Conservation (phyloP, 306 rosid species). For the Lathyrus aphaca region DNA sequence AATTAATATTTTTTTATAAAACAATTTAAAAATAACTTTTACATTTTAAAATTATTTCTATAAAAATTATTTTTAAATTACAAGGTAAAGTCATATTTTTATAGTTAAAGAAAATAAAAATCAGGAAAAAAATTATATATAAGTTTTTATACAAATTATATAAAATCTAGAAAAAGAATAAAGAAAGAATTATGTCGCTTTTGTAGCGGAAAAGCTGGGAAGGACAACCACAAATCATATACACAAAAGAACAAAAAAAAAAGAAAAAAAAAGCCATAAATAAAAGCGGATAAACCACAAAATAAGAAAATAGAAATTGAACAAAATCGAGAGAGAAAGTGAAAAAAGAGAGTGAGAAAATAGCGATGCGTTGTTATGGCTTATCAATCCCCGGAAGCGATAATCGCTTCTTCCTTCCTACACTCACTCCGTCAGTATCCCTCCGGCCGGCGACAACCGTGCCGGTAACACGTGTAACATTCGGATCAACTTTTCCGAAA, state of each 20-base stretch:
- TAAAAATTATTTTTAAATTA: too few relatives aligned
- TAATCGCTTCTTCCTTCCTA: constrained; percentile 53
- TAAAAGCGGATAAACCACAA: not conserved
- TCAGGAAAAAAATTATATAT: too few relatives aligned
- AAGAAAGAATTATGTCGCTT: too few relatives aligned
- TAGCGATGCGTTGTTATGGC: constrained; percentile 58
- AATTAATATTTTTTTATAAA: too few relatives aligned
- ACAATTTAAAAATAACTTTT: too few relatives aligned
- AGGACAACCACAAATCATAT: too few relatives aligned
- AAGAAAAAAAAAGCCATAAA: not conserved
- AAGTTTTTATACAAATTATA: too few relatives aligned
- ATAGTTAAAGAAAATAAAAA: too few relatives aligned
- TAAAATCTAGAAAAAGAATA: too few relatives aligned
- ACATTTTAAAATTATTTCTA: too few relatives aligned
- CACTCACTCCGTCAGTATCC: constrained; percentile 19
- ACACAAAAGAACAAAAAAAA: not conserved
- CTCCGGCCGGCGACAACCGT: constrained; percentile 13
- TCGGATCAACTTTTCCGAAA: constrained; percentile 36
- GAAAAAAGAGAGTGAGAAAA: not conserved
- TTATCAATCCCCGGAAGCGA: constrained; percentile 55
- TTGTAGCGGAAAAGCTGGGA: too few relatives aligned
- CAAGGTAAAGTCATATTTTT: too few relatives aligned
- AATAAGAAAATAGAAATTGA: not conserved
- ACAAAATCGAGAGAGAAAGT: not conserved
- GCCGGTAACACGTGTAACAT: constrained; percentile 27